phyloP scores from a whole-genome alignment of 352 stramenopile species.

The Globisporangium recalcitrans region DNA sequence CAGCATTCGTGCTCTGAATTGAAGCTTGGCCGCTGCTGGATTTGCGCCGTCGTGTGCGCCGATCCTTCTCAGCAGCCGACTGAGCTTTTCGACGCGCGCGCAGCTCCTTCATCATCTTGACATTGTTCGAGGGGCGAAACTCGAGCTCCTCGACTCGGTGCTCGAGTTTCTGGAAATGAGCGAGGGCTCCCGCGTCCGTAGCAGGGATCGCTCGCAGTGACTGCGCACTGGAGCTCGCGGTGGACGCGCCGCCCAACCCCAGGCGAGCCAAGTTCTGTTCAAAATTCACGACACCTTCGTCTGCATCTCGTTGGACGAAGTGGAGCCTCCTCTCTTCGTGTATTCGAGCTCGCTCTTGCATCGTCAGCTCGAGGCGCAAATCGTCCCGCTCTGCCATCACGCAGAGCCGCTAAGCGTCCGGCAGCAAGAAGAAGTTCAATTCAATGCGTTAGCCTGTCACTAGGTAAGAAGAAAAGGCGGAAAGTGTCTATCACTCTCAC shows the following conservation, averaged over 20 bases:
- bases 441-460: background rate
- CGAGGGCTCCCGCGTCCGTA: slow-evolving; percentile 32
- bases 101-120: slow-evolving; percentile 84
- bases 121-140: slow-evolving; percentile 71
- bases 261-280: slow-evolving; percentile 65
- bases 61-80: slow-evolving; percentile 61
- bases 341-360: slow-evolving; percentile 42
- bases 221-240: slow-evolving; percentile 14
- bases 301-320: slow-evolving; percentile 33
- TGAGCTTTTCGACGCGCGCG: slow-evolving; percentile 61
- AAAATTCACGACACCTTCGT: slow-evolving; percentile 44
- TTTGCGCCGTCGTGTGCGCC: slow-evolving; percentile 43
- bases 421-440: background rate
- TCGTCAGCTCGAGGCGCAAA: slow-evolving; percentile 52
- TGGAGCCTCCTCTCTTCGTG: slow-evolving; percentile 21
- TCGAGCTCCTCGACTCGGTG: slow-evolving; percentile 41
- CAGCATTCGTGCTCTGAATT: background rate
- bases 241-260: slow-evolving; percentile 25
- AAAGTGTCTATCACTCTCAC: background rate
- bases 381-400: slow-evolving; percentile 41
- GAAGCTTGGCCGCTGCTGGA: slow-evolving; percentile 26
- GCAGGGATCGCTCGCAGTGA: slow-evolving; percentile 34
- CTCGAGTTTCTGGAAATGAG: slow-evolving; percentile 40
- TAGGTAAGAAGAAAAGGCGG: background rate
- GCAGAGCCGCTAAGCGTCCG: slow-evolving; percentile 20